Evolutionary conservation across 2,329 filamentous ascomycete species (phyloP), one percentile per base, ranked within the genome.

Genomic region (Fusarium siculi): DNA sequence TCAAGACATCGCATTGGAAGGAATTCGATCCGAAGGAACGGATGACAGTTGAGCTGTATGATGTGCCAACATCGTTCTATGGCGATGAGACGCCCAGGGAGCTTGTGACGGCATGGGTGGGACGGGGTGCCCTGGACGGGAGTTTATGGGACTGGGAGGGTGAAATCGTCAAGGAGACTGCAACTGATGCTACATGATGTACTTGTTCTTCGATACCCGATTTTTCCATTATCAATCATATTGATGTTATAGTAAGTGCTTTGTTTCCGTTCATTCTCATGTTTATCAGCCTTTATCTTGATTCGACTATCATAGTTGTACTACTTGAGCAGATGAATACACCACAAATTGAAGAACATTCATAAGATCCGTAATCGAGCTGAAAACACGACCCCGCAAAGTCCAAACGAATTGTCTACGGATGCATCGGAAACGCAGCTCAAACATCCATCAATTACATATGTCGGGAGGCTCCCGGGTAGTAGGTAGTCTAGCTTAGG

Each of bases 71-170:
- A 19, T 77, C 80, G 11, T 84, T 81, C 66, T 82, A 83, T 50
- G 81, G 80, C 9, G 82, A 84, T 61, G 82, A 84, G 70, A 77
- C 77, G 46, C 71, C 75, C 4, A 74, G 74, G 16, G 78, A 82
- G 67, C 63, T 83, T 50, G 85, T 85, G 60, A 82, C 83, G 61
- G 68, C 78, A 7, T 85, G 82, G 80, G 80, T 85, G n/a, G 83
- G 78, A 68, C 78, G 79, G 16, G 81, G 80, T 28, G 82, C 84
- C 9, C 69, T 86, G 65, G 77, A 80, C 43, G 85, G 84, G n/a
- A 82, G 76, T 44, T 65, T 85, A 18, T 85, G 82, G 82, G 67
- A 77, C 36, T 83, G 81, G 79, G 53, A 77, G 57, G 78, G 78
- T 4, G 58, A 66, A n/a, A 62, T 70, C 21, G 66, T 76, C 21